phyloP scores from a whole-genome alignment of 106 monocot genomes.

The Amphibolis antarctica region DNA sequence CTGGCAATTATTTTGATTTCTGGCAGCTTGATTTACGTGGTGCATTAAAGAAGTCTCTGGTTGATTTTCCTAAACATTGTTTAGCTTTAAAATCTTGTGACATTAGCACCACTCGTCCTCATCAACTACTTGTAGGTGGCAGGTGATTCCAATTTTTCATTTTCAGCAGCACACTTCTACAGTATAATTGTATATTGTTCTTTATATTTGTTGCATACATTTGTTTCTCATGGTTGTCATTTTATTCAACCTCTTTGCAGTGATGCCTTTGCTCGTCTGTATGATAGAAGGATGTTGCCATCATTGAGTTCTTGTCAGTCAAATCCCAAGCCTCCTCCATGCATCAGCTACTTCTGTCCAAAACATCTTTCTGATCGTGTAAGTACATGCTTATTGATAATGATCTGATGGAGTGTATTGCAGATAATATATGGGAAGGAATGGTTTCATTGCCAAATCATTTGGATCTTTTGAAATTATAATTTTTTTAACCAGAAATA shows the following conservation, averaged over 20 bases:
- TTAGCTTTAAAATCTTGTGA: constrained; percentile 88
- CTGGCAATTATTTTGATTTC: not conserved
- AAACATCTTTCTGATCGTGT: constrained; percentile 81
- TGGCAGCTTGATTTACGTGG: constrained; percentile 80
- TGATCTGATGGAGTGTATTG: no score
- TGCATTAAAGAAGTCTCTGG: constrained; percentile 79
- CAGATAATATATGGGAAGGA: no score
- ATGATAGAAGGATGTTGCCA: constrained; percentile 98
- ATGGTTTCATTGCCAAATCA: no score
- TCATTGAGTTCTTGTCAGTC: constrained; percentile 54
- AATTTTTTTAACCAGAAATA: no score
- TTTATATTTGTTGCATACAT: no score
- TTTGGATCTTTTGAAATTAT: no score
- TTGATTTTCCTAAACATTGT: constrained; percentile 52
- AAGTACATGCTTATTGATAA: constrained; percentile 18
- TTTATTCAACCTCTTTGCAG: constrained; percentile 18
- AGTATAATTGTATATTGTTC: no score
- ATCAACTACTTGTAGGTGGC: constrained; percentile 93
- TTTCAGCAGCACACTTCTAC: not conserved
- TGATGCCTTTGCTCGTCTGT: constrained; percentile 92
- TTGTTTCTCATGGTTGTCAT: not conserved
- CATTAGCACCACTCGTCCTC: constrained; percentile 81
- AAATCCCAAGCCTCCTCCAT: constrained; percentile 60
- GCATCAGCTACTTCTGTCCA: constrained; percentile 82
- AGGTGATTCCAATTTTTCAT: constrained; percentile 31